phyloP scores from a whole-genome alignment of 805 yeast genomes.

The Lipomyces yamadae region DNA sequence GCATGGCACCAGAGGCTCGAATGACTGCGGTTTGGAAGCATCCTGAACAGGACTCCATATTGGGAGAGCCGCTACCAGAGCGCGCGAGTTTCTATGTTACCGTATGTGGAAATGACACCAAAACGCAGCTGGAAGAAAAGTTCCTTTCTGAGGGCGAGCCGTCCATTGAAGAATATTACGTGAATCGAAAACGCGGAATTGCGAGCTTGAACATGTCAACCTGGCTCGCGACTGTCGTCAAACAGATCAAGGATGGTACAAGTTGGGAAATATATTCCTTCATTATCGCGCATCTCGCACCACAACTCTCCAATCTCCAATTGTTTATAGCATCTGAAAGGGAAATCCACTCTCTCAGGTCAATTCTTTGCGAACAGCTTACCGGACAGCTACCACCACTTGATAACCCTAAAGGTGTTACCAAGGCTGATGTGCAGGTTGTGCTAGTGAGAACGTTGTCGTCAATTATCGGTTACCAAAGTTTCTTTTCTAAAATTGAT shows the following conservation, averaged over 20 bases:
- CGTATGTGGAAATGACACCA: slow-evolving; percentile 26
- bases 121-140: slow-evolving; percentile 22
- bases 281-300: slow-evolving; percentile 68
- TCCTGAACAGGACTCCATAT: slow-evolving; percentile 60
- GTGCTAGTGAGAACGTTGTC: slow-evolving; percentile 67
- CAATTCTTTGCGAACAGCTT: slow-evolving; percentile 63
- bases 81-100: slow-evolving; percentile 46
- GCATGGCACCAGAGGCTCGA: slow-evolving; percentile 40
- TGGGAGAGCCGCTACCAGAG: slow-evolving; percentile 53
- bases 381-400: slow-evolving; percentile 54
- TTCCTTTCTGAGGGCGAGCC: slow-evolving; percentile 41
- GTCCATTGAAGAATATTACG: slow-evolving; percentile 19
- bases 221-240: slow-evolving; percentile 59
- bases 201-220: slow-evolving; percentile 36
- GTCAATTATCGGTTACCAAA: slow-evolving; percentile 58
- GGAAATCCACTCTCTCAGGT: slow-evolving; percentile 51
- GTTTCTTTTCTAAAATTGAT: slow-evolving; percentile 57
- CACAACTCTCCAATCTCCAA: slow-evolving; percentile 65
- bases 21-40: slow-evolving; percentile 56
- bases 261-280: slow-evolving; percentile 76
- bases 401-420: slow-evolving; percentile 51
- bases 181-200: slow-evolving; percentile 16
- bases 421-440: slow-evolving; percentile 68
- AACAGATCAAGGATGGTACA: slow-evolving; percentile 57
- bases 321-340: slow-evolving; percentile 55